Evolutionary conservation across 495 filamentous ascomycete species (phyloP).

Genomic region (Tricharina praecox): DNA sequence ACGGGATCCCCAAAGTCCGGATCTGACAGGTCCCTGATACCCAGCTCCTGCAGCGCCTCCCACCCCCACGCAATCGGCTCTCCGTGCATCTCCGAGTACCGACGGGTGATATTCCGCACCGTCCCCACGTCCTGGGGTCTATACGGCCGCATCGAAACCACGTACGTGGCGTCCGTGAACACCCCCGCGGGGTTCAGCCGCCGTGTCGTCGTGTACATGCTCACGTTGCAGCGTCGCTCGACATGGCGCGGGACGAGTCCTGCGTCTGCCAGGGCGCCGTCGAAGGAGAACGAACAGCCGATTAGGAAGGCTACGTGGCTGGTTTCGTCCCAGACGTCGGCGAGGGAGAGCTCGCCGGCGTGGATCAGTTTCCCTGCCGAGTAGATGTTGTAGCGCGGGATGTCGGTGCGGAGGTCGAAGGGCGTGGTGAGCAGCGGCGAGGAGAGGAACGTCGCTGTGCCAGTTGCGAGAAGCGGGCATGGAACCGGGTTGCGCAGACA

Average conservation of each 20-base stretch:
- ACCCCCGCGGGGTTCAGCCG: constrained; percentile 36
- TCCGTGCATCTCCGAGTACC: constrained; percentile 36
- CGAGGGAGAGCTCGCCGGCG: constrained; percentile 26
- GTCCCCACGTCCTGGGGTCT: constrained; percentile 29
- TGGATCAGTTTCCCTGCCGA: constrained; percentile 23
- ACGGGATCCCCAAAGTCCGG: constrained; percentile 24
- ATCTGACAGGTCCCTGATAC: constrained; percentile 29
- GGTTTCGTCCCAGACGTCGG: constrained; percentile 32
- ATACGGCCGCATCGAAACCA: constrained; percentile 43
- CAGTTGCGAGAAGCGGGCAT: constrained; percentile 37
- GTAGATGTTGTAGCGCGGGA: constrained; percentile 40
- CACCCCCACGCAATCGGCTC: constrained; percentile 45
- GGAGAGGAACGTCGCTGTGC: constrained; percentile 20
- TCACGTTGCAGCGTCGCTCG: constrained; percentile 27
- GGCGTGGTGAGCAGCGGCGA: constrained; percentile 6
- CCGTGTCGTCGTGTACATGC: constrained; percentile 39
- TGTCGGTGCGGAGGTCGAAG: constrained; percentile 35
- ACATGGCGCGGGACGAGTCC: constrained; percentile 33
- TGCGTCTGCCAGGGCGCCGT: constrained; percentile 32
- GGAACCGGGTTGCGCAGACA: constrained; percentile 42
- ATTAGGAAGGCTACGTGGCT: constrained; percentile 41
- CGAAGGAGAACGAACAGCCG: constrained; percentile 42
- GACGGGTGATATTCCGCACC: constrained; percentile 34
- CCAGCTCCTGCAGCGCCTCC: constrained; percentile 33
- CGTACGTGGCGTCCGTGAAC: constrained; percentile 33